Percentiles rank a stretch among this genome's conserved stretches.
These are phyloP conservation scores for Zygnema cylindricum DNA, from an alignment of 139 green algal genomes.

Conservation along the genomic window DNA sequence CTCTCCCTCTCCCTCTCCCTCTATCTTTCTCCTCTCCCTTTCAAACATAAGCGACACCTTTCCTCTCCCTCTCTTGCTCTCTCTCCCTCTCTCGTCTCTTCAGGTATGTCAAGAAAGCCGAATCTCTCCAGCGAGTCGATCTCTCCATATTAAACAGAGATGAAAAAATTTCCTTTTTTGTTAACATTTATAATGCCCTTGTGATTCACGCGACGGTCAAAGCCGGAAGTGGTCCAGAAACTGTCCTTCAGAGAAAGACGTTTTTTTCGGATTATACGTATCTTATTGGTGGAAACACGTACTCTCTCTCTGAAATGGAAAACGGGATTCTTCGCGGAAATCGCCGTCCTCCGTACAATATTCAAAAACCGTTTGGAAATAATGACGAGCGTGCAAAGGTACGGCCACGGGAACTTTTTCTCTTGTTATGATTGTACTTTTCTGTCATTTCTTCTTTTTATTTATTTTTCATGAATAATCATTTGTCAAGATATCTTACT, in stretches of 20 bases:
- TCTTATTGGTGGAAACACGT: constrained; percentile 76
- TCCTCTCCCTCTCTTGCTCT: not conserved
- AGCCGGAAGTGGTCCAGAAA: constrained; percentile 21
- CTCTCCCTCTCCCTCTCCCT: not conserved
- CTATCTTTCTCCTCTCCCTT: not conserved
- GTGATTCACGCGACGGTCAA: constrained; percentile 79
- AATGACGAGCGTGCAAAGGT: constrained; percentile 45
- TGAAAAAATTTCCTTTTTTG: constrained; percentile 81
- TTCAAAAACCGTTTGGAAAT: constrained; percentile 63
- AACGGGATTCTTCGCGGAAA: constrained; percentile 92
- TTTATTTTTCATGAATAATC: too few relatives aligned
- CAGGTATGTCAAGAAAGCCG: not conserved
- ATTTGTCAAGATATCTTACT: too few relatives aligned
- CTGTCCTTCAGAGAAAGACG: constrained; percentile 35
- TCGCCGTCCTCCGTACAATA: constrained; percentile 11
- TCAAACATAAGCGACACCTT: too few relatives aligned
- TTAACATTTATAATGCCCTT: constrained; percentile 94
- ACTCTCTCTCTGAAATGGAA: constrained; percentile 89
- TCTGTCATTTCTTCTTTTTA: too few relatives aligned
- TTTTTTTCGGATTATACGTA: constrained; percentile 71
- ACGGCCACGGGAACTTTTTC: too few relatives aligned
- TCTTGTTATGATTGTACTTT: too few relatives aligned
- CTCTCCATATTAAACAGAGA: constrained; percentile 68
- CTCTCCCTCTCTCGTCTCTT: not conserved
- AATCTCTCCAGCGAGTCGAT: constrained; percentile 34